Conservation (phyloP, 345 rosid species). For the Excoecaria cochinchinensis region DNA sequence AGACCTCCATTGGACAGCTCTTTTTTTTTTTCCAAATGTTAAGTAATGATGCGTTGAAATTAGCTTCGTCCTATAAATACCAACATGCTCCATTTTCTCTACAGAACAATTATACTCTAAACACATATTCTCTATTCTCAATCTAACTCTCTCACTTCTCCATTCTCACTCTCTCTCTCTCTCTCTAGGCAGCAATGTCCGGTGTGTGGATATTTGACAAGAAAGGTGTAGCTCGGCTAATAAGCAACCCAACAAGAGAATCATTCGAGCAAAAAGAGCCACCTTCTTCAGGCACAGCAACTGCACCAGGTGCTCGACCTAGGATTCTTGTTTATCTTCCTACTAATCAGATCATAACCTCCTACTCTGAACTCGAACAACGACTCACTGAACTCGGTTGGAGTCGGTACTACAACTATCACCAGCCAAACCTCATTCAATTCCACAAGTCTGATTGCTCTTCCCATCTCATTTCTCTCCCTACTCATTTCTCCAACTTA, state of each 20-base stretch:
- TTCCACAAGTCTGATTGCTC: constrained; percentile 55
- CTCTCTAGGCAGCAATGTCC: constrained; percentile 31
- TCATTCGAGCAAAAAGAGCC: constrained; percentile 58
- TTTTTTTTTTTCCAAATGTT: too few species aligned
- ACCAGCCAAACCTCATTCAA: constrained; percentile 48
- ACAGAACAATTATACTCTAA: too few species aligned
- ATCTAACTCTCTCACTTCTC: not conserved
- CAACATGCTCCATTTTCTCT: too few species aligned
- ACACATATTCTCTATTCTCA: too few species aligned
- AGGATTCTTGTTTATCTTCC: constrained; percentile 61
- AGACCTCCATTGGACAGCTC: too few species aligned
- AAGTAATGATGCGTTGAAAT: too few species aligned
- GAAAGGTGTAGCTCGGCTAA: constrained; percentile 55
- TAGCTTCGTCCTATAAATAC: too few species aligned
- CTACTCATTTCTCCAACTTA: constrained; percentile 39
- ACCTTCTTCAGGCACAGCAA: constrained; percentile 44
- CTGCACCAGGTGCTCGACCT: constrained; percentile 74
- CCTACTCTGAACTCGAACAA: constrained; percentile 50
- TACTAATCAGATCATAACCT: constrained; percentile 50
- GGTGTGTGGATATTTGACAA: constrained; percentile 72
- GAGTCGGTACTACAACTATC: constrained; percentile 48
- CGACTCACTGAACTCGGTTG: constrained; percentile 58
- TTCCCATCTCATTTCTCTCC: constrained; percentile 55
- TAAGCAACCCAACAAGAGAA: constrained; percentile 55
- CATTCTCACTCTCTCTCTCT: not conserved